Percentiles rank a stretch among this genome's conserved stretches.
Conservation (phyloP, 192 early-diverging fungal species). For the Helicostylum pulchrum region DNA sequence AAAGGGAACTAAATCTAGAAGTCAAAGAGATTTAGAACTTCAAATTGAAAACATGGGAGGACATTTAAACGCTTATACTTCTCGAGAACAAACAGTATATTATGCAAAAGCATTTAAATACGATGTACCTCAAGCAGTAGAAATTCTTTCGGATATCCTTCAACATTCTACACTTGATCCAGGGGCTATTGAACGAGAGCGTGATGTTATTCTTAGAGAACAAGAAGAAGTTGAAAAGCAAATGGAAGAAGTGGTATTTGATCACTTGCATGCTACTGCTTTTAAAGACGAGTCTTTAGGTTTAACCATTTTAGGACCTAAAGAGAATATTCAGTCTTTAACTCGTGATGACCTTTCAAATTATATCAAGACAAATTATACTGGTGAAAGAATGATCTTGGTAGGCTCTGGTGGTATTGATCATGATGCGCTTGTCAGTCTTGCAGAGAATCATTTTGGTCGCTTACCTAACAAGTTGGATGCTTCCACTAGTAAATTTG, state of each 20-base stretch:
- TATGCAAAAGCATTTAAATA: slow-evolving; percentile 91
- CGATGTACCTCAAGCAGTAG: slow-evolving; percentile 87
- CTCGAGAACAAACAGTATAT: slow-evolving; percentile 98
- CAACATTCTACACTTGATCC: slow-evolving; percentile 75
- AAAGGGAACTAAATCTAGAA: slow-evolving; percentile 84
- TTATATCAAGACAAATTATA: slow-evolving; percentile 95
- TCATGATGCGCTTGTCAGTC: slow-evolving; percentile 88
- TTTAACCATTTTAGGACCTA: slow-evolving; percentile 90
- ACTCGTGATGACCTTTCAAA: slow-evolving; percentile 79
- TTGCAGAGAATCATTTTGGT: slow-evolving; percentile 93
- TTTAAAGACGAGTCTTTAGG: slow-evolving; percentile 89
- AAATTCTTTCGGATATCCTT: slow-evolving; percentile 93
- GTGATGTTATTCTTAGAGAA: slow-evolving; percentile 96
- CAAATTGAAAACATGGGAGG: slow-evolving; percentile 98
- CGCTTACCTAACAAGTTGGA: slow-evolving; percentile 48
- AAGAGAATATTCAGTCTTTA: slow-evolving; percentile 90
- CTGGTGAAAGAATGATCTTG: slow-evolving; percentile 95
- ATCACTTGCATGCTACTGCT: slow-evolving; percentile 94
- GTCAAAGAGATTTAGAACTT: slow-evolving; percentile 88
- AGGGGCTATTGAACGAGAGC: slow-evolving; percentile 92
- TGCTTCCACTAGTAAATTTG: slow-evolving; percentile 16
- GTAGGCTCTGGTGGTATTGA: slow-evolving; percentile 90
- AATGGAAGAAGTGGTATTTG: slow-evolving; percentile 98
- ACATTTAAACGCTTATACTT: slow-evolving; percentile 98
- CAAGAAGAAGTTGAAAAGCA: slow-evolving; percentile 90